Conservation (phyloP, 371 early-diverging fungal genomes). For the Fennellomyces sp. region DNA sequence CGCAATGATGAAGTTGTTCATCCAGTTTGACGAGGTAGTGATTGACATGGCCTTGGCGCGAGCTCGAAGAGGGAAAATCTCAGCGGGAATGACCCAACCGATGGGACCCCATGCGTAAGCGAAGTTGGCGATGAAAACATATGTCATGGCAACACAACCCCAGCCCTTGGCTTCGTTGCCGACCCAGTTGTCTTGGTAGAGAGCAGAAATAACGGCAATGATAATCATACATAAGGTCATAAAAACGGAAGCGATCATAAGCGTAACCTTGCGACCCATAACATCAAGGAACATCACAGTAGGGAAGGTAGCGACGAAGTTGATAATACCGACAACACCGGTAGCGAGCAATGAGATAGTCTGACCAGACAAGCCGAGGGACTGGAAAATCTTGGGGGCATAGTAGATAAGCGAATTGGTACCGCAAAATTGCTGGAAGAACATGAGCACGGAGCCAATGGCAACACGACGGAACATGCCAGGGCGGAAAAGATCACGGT, state of each 20-base stretch:
- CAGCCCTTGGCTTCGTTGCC: conserved; percentile 34
- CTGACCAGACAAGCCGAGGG: conserved; percentile 59
- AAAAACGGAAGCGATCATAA: conserved; percentile 47
- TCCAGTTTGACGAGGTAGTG: conserved; percentile 92
- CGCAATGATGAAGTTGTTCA: conserved; percentile 54
- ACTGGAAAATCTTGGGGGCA: conserved; percentile 70
- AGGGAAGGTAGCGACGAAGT: conserved; percentile 52
- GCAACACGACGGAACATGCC: conserved; percentile 64
- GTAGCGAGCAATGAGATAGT: conserved; percentile 65
- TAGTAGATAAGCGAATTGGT: conserved; percentile 78
- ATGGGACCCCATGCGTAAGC: conserved; percentile 70
- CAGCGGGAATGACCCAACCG: conserved; percentile 91
- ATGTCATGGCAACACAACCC: conserved; percentile 56
- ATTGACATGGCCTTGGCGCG: conserved; percentile 84
- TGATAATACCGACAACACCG: conserved; percentile 72
- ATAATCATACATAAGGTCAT: conserved; percentile 39
- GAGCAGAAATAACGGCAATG: conserved; percentile 38
- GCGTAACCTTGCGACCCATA: conserved; percentile 63
- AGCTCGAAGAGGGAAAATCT: conserved; percentile 77
- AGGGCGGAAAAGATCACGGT: conserved; percentile 68
- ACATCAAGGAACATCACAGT: conserved; percentile 72
- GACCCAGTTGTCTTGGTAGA: conserved; percentile 37
- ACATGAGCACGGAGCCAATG: conserved; percentile 70
- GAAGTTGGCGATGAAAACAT: conserved; percentile 65
- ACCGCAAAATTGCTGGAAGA: conserved; percentile 76